Evolutionary conservation across 306 rosid genomes (phyloP).

Genomic region (Quercus mongolica): DNA sequence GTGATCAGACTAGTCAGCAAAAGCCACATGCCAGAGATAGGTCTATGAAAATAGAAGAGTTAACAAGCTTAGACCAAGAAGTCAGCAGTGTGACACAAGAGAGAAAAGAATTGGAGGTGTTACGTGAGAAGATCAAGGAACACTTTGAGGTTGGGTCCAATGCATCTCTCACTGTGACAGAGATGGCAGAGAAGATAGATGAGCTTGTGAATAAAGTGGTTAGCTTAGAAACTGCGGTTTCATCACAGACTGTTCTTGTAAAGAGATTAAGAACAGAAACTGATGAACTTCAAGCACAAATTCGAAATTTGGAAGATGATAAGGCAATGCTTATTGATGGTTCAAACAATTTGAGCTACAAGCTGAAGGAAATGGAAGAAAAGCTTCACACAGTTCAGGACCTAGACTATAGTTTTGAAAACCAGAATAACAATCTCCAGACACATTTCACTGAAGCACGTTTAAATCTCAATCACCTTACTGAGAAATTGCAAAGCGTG

Average conservation of each 20-base stretch:
- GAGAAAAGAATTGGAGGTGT: slow-evolving; percentile 41
- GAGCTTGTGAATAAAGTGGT: slow-evolving; percentile 79
- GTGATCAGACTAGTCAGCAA: slow-evolving; percentile 21
- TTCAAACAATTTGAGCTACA: slow-evolving; percentile 38
- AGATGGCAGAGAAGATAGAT: slow-evolving; percentile 84
- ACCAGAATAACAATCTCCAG: slow-evolving; percentile 56
- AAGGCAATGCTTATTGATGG: slow-evolving; percentile 49
- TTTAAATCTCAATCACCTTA: slow-evolving; percentile 52
- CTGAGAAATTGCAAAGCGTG: slow-evolving; percentile 44
- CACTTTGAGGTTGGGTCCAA: slow-evolving; percentile 44
- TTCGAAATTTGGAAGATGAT: slow-evolving; percentile 59
- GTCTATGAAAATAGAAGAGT: slow-evolving; percentile 6
- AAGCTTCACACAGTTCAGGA: slow-evolving; percentile 46
- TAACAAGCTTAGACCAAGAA: slow-evolving; percentile 28
- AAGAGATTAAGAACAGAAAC: slow-evolving; percentile 61
- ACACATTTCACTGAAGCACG: slow-evolving; percentile 54
- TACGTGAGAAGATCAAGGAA: slow-evolving; percentile 49
- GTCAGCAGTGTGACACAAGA: slow-evolving; percentile 18
- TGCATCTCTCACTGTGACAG: slow-evolving; percentile 54
- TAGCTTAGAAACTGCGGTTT: slow-evolving; percentile 67
- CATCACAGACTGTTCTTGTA: slow-evolving; percentile 73
- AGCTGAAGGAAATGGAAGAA: slow-evolving; percentile 65
- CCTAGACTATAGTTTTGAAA: slow-evolving; percentile 46
- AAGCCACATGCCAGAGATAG: slow-evolving; percentile 22
- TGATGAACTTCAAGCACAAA: slow-evolving; percentile 62